phyloP scores from a whole-genome alignment of 1,284 basidiomycete species.

The Tilletia indica region DNA sequence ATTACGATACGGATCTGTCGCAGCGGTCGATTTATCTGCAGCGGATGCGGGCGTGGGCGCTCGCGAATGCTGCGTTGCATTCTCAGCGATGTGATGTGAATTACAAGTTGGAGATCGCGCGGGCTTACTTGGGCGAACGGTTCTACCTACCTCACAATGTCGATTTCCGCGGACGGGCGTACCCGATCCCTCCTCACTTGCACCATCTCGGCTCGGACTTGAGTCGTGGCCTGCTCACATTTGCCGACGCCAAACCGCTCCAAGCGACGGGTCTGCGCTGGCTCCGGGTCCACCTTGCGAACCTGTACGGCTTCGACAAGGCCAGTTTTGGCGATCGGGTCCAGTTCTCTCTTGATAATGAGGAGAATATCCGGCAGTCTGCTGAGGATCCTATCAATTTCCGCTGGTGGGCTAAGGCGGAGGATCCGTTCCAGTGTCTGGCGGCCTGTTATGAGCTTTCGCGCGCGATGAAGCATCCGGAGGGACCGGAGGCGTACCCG shows the following conservation, averaged over 20 bases:
- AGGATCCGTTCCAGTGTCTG: slow-evolving; percentile 97
- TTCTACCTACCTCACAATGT: slow-evolving; percentile 96
- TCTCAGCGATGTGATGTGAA: slow-evolving; percentile 89
- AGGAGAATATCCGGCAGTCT: slow-evolving; percentile 78
- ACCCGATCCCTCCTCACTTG: slow-evolving; percentile 92
- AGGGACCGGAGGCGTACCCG: slow-evolving; percentile 70
- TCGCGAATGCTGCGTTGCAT: slow-evolving; percentile 60
- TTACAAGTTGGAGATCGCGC: slow-evolving; percentile 95
- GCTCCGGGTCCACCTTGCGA: slow-evolving; percentile 91
- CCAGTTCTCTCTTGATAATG: slow-evolving; percentile 70
- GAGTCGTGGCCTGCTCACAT: slow-evolving; percentile 81
- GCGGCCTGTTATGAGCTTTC: slow-evolving; percentile 85
- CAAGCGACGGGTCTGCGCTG: slow-evolving; percentile 76
- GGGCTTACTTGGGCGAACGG: slow-evolving; percentile 78
- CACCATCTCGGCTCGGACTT: slow-evolving; percentile 96
- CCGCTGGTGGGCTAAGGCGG: slow-evolving; percentile 73
- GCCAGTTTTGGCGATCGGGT: slow-evolving; percentile 88
- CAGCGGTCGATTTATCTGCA: slow-evolving; percentile 66
- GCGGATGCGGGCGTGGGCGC: slow-evolving; percentile 64
- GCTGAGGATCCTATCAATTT: slow-evolving; percentile 64
- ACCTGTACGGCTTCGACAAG: slow-evolving; percentile 92
- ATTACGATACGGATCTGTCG: slow-evolving; percentile 69
- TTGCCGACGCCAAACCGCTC: slow-evolving; percentile 76
- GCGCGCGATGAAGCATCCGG: slow-evolving; percentile 65
- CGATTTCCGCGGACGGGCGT: slow-evolving; percentile 96